These are phyloP conservation scores for Deakozyma indianensis DNA, from an alignment of 805 yeast genomes.

Conservation along the genomic window DNA sequence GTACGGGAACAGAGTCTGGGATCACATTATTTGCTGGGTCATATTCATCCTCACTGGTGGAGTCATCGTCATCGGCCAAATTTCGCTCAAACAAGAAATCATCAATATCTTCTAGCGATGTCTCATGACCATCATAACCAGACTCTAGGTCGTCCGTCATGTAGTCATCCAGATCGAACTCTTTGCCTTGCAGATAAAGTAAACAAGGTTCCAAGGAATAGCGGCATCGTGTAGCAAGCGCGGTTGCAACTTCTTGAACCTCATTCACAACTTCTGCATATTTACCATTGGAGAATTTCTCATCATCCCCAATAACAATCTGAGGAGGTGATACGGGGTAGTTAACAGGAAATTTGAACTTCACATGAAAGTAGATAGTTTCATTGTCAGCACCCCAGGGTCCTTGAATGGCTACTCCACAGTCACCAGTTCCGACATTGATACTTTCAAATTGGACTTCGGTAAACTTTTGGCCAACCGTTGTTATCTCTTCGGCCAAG, in stretches of 20 bases:
- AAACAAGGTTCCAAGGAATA: constrained; percentile 74
- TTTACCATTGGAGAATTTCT: constrained; percentile 40
- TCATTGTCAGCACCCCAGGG: constrained; percentile 45
- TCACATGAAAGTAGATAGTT: constrained; percentile 53
- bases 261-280: constrained; percentile 36
- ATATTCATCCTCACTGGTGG: constrained; percentile 21
- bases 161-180: constrained; percentile 11
- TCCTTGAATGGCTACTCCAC: constrained; percentile 67
- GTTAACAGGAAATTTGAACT: constrained; percentile 50
- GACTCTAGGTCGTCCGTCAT: constrained; percentile 20
- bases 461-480: constrained; percentile 80
- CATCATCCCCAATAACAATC: constrained; percentile 66
- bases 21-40: constrained; percentile 11
- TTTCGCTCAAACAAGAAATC: constrained; percentile 11
- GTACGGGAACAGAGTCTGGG: constrained; percentile 70
- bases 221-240: constrained; percentile 39
- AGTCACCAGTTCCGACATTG: constrained; percentile 71
- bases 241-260: constrained; percentile 40
- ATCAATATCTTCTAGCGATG: constrained; percentile 14
- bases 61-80: constrained; percentile 14
- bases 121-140: constrained; percentile 15
- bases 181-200: constrained; percentile 67
- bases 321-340: constrained; percentile 55
- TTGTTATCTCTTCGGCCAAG: constrained; percentile 82
- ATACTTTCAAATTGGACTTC: constrained; percentile 76